Evolutionary conservation across 306 rosid genomes (phyloP).

Genomic region (Biancaea sappan): DNA sequence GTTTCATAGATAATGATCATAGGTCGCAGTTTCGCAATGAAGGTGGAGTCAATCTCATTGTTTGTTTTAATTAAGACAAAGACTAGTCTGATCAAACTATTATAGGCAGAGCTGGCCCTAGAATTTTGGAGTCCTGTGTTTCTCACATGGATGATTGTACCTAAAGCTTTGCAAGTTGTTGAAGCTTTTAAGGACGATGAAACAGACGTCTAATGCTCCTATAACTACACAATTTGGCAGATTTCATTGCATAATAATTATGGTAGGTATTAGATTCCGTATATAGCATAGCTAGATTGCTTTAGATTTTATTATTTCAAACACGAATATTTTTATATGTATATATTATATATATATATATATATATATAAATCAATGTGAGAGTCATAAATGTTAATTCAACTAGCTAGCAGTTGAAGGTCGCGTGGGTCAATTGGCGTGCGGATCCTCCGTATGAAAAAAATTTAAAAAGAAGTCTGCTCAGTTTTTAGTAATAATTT

Average conservation of each 20-base stretch:
- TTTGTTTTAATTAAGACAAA: slow-evolving; percentile 17
- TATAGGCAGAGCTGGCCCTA: slow-evolving; percentile 15
- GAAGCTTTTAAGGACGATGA: slow-evolving; percentile 29
- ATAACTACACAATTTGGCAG: neutral
- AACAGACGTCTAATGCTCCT: slow-evolving; percentile 7
- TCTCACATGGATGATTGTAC: slow-evolving; percentile 25
- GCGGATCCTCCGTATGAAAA: too few relatives aligned
- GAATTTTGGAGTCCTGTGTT: slow-evolving; percentile 12
- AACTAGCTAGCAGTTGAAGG: neutral
- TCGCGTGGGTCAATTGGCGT: too few relatives aligned
- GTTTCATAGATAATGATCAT: neutral
- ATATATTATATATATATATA: neutral
- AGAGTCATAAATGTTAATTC: neutral
- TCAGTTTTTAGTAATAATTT: too few relatives aligned
- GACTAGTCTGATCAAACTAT: neutral
- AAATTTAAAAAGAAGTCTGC: too few relatives aligned
- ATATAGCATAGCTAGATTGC: too few relatives aligned
- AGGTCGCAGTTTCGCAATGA: neutral
- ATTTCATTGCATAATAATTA: slow-evolving; percentile 10
- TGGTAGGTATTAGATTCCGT: slow-evolving; percentile 17
- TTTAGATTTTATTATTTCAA: neutral
- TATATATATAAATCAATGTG: neutral
- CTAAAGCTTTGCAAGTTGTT: slow-evolving; percentile 22
- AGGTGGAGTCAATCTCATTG: neutral
- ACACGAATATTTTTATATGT: too few relatives aligned